Percentiles rank a stretch among this genome's conserved stretches.
These are phyloP conservation scores for Nicotiana rustica DNA, from an alignment of 305 asterid species.

Conservation along the genomic window DNA sequence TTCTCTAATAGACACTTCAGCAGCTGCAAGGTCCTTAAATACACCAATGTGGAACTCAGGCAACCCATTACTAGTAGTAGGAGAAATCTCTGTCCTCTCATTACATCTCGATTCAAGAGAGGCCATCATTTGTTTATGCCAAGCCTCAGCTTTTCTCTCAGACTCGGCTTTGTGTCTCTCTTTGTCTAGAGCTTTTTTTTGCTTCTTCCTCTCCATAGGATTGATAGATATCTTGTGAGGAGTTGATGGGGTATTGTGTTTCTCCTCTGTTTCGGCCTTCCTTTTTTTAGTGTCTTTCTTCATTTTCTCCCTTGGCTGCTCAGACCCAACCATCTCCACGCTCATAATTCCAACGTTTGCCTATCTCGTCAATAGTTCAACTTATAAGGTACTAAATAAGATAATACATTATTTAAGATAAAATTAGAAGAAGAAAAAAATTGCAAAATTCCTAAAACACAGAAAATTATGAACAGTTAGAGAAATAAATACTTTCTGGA, in stretches of 20 bases:
- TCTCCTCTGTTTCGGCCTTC: slow-evolving; percentile 42
- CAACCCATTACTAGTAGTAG: slow-evolving; percentile 50
- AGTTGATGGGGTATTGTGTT: slow-evolving; percentile 50
- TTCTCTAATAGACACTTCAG: slow-evolving; percentile 67
- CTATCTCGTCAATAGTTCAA: slow-evolving; percentile 39
- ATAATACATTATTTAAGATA: slow-evolving; percentile 37
- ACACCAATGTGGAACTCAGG: slow-evolving; percentile 94
- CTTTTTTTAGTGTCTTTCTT: slow-evolving; percentile 62
- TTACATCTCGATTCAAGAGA: slow-evolving; percentile 43
- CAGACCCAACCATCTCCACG: slow-evolving; percentile 43
- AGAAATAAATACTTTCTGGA: not conserved
- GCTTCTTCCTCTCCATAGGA: slow-evolving; percentile 80
- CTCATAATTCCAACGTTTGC: slow-evolving; percentile 33
- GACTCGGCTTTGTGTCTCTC: slow-evolving; percentile 49
- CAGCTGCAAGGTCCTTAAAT: slow-evolving; percentile 76
- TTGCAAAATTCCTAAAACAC: not conserved
- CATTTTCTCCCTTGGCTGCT: slow-evolving; percentile 60
- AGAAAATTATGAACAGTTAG: not conserved
- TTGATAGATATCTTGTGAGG: slow-evolving; percentile 49
- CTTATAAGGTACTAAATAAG: slow-evolving; percentile 47
- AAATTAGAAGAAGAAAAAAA: too few species aligned
- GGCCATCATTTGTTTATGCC: slow-evolving; percentile 40
- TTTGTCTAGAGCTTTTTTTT: slow-evolving; percentile 63
- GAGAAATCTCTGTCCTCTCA: slow-evolving; percentile 39
- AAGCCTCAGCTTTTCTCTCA: slow-evolving; percentile 24